Evolutionary conservation across 768 basidiomycete species (phyloP), one percentile per base, ranked within the genome.

Genomic region (Rhizopogon salebrosus): DNA sequence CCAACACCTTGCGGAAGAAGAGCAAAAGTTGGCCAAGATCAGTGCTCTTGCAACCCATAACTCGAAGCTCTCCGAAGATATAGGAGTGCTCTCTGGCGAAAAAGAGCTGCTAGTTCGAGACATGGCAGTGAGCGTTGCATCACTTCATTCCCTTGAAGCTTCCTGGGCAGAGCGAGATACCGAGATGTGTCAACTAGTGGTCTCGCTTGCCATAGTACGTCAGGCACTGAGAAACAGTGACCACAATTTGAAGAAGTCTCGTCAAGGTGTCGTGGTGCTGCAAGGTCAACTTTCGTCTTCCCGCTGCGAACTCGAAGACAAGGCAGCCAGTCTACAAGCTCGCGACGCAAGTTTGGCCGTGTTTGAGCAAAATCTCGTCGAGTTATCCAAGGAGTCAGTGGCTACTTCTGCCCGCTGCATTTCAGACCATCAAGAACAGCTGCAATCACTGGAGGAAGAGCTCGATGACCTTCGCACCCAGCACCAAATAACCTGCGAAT

Each of bases 181-280:
- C 34, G 56, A 56, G 48, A 40, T 48, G 43, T 58, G 40, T 10
- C 59, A 66, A n/a, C 55, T 53, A 20, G 43, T 64, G 41, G 18
- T 70, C 31, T 54, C 60, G 24, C 58, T 66, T 9, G 68, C 66
- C 2, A 22, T 60, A 40, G 14, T 70, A 18, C 45, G 55, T n/a
- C 53, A 45, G 18, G 51, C 45, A 45, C 61, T 64, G 56, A 56
- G 53, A 31, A 41, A 57, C 29, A 57, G 42, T 31, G 16, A 39
- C 38, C 54, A 40, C 40, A 62, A 31, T 20, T 56, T 61, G 38
- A 59, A 53, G 10, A 35, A 6, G 37, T 57, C 54, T 29, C 49
- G 39, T n/a, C 42, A 46, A 26, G 40, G 46, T 23, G 40, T 27
- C 7, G 23, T 52, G 18, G 55, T 48, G 18, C 35, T 70, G 51